A percentile compares a stretch with the other conserved stretches of the same genome.
Conservation (phyloP, 179 eudicot genomes). For the Silene coronaria region DNA sequence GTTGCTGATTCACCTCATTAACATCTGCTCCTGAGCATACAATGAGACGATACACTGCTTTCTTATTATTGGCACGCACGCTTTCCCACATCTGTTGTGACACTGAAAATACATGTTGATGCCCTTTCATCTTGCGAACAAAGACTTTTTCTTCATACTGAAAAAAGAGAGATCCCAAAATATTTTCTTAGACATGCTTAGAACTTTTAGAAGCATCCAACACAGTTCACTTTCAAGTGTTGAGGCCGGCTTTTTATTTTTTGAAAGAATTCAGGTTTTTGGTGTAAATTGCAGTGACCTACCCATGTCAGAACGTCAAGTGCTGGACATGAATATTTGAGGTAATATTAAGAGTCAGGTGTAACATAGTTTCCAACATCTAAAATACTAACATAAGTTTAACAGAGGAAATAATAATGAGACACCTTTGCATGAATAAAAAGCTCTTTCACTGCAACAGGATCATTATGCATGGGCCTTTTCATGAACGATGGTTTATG, state of each 20-base stretch:
- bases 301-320: too few species aligned
- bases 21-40: slow-evolving; percentile 60
- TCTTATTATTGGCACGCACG: slow-evolving; percentile 65
- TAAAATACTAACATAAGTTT: not conserved
- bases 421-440: slow-evolving; percentile 85
- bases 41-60: slow-evolving; percentile 72
- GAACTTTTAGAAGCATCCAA: not conserved
- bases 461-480: slow-evolving; percentile 59
- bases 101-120: slow-evolving; percentile 47
- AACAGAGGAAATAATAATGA: not conserved
- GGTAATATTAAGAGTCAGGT: not conserved
- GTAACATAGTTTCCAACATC: not conserved
- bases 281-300: too few species aligned
- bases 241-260: too few species aligned
- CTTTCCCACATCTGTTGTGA: slow-evolving; percentile 73
- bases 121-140: slow-evolving; percentile 53
- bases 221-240: not conserved
- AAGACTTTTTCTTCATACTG: slow-evolving; percentile 82
- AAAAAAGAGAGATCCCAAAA: slow-evolving; percentile 18
- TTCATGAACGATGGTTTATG: slow-evolving; percentile 58
- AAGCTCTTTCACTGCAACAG: slow-evolving; percentile 64
- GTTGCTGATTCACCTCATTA: slow-evolving; percentile 49
- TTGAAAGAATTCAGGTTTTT: too few species aligned
- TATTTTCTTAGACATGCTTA: not conserved
- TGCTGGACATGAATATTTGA: not conserved